Base-by-base conservation (phyloP, 768 basidiomycete species). In the Tremella yokohamensis region DNA sequence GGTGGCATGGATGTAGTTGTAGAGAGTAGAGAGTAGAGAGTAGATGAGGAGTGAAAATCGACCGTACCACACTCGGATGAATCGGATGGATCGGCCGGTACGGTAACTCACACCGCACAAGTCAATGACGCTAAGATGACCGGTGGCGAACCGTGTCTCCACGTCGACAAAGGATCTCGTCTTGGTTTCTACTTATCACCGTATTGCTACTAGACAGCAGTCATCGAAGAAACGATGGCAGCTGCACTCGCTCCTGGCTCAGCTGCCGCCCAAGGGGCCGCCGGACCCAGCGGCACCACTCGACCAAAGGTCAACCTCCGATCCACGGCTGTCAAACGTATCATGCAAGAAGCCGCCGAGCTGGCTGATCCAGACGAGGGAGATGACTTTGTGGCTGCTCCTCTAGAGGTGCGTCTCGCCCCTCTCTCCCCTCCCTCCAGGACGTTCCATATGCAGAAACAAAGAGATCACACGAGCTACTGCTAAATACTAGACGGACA, bases 331-430 rank as follows among this genome's bases (percentile, higher is more conserved):
- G 89, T 96, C 52, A 97, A 97, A 79, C 85, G 94, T 37, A 96
- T 98, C 66, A 88, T 98, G 86, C 90, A 91, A 75, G 94, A 98
- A 77, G 92, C 92, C 3, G 81, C 84, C 60, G 93, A 98, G 71
- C 83, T 97, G 13, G 84, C 86, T 0, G 85, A 88, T 57, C 85
- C 84, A 52, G 85, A 67, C 11, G 70, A 72, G 19, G 62, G 87
- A 0, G 92, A 94, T 72, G 42, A 22, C 22, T 97, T 94, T 72
- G 79, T 84, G 55, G 94, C 92, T 16, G 85, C 79, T 0, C 91
- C 80, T 69, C 83, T 81, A 60, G 93, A 82, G 87, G 91, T 88
- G 80, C 37, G 79, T 81, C 49, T 76, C 67, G 22, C 40, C 12
- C 20, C 15, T 2, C 15, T 24, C 38, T 20, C 20, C 37, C 38